Evolutionary conservation across 345 rosid genomes (phyloP), one percentile per base, ranked within the genome.

Genomic region (Aegle marmelos): DNA sequence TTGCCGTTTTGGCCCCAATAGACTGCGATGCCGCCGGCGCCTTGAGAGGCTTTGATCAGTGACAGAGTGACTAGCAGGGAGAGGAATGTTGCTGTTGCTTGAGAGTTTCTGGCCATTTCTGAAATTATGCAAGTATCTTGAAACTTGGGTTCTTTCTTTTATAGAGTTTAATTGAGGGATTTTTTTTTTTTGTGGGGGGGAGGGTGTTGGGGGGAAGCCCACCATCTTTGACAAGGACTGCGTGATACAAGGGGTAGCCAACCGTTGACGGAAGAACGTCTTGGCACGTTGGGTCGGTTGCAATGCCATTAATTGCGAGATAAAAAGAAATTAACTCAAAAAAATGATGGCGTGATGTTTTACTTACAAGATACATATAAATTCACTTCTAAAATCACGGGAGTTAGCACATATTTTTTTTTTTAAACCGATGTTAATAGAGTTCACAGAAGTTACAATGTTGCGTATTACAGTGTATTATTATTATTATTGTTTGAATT

Each of bases 1-100:
- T 83, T 84, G 50, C 90, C 89, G 57, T 82, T 86, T 77, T 89
- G 94, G 45, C 93, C 93, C 93, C 91, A 86, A 16, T 82, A 86
- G 76, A 83, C 76, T 30, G 85, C 64, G 56, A 86, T 86, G 62
- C 83, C 82, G 3, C 84, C 84, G 7, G 57, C 57, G 13, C 77
- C 85, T 31, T 68, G 17, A 3, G 79, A 72, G 66, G 67, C 39
- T 24, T 33, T 58, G 8, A 66, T 73, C 31, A 72, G 60, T 19
- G 79, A 54, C 0, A 39, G 37, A 13, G 22, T 63, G 68, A 68
- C 5, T 5, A 78, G 37, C 36, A 82, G 76, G 56, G 70, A 79
- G 54, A 82, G 27, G 64, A 85, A 70, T n/a, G 79, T 31, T 13
- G 50, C 21, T 48, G 19, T 59, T 76, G 68, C 31, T 64, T 66